Conservation (phyloP, 495 filamentous ascomycete species). For the Trichoderma erinaceum region DNA sequence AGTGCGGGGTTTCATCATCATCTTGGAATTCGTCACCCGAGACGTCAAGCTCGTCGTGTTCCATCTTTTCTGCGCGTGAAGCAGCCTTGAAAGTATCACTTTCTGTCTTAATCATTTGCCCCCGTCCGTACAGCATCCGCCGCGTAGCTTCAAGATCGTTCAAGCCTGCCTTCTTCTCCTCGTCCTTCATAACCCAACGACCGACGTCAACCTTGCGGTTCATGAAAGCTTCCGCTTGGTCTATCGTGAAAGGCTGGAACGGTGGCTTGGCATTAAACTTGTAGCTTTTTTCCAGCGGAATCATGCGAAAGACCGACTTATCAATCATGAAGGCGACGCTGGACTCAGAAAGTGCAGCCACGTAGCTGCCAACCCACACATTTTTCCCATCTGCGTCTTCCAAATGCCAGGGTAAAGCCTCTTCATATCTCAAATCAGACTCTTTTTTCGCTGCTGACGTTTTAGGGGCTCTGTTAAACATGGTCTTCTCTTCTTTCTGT, state of each 20-base stretch:
- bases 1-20: slow-evolving; percentile 77
- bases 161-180: slow-evolving; percentile 45
- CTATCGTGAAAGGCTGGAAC: slow-evolving; percentile 72
- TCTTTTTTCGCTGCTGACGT: slow-evolving; percentile 72
- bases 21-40: slow-evolving; percentile 49
- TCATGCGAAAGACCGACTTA: slow-evolving; percentile 65
- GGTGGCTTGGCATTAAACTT: slow-evolving; percentile 77
- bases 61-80: slow-evolving; percentile 45
- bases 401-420: slow-evolving; percentile 90
- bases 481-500: slow-evolving; percentile 69
- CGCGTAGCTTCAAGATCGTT: slow-evolving; percentile 46
- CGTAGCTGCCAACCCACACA: slow-evolving; percentile 86
- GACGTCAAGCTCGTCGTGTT: slow-evolving; percentile 55
- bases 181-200: slow-evolving; percentile 70
- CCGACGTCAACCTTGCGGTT: slow-evolving; percentile 63
- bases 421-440: slow-evolving; percentile 81
- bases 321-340: slow-evolving; percentile 69
- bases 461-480: slow-evolving; percentile 39
- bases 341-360: slow-evolving; percentile 72
- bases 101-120: slow-evolving; percentile 43
- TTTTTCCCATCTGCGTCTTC: slow-evolving; percentile 94
- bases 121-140: slow-evolving; percentile 36
- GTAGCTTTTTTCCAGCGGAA: slow-evolving; percentile 93
- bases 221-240: slow-evolving; percentile 81
- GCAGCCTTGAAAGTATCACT: slow-evolving; percentile 46